phyloP scores from a whole-genome alignment of 179 eudicot species.

The Pouteria campechiana region DNA sequence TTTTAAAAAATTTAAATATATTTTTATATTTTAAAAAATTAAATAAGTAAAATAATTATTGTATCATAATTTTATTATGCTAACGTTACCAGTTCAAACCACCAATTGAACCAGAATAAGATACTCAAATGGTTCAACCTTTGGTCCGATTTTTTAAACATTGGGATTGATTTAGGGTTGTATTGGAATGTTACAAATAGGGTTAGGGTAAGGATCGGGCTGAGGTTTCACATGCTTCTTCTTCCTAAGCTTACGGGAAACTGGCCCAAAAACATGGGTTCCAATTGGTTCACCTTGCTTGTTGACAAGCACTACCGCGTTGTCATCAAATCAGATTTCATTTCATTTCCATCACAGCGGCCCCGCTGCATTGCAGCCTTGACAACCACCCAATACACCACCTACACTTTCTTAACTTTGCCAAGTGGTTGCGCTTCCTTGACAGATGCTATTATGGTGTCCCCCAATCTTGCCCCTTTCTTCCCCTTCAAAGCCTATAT shows the following conservation, averaged over 20 bases:
- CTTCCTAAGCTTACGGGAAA: conserved; percentile 74
- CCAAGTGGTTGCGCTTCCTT: conserved; percentile 79
- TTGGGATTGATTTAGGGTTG: too few relatives aligned
- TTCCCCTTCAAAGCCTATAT: conserved; percentile 74
- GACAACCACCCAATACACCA: conserved; percentile 71
- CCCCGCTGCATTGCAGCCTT: conserved; percentile 80
- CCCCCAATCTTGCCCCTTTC: conserved; percentile 81
- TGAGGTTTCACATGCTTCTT: conserved; percentile 83
- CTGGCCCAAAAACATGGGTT: conserved; percentile 78
- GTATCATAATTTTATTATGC: too few relatives aligned
- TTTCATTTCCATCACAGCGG: conserved; percentile 81
- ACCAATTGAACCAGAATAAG: too few relatives aligned
- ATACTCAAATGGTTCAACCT: too few relatives aligned
- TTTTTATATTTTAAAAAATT: too few relatives aligned
- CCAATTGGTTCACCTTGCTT: conserved; percentile 85
- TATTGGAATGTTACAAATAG: too few relatives aligned
- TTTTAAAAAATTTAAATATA: too few relatives aligned
- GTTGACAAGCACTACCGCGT: conserved; percentile 71
- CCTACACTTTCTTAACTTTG: conserved; percentile 86
- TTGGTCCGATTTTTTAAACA: too few relatives aligned
- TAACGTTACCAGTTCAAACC: too few relatives aligned
- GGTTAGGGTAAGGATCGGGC: too few relatives aligned
- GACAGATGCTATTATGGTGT: conserved; percentile 72
- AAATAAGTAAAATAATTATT: too few relatives aligned
- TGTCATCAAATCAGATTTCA: conserved; percentile 84